These are phyloP conservation scores for Phytophthora meadii DNA, from an alignment of 352 stramenopile genomes.

Conservation along the genomic window DNA sequence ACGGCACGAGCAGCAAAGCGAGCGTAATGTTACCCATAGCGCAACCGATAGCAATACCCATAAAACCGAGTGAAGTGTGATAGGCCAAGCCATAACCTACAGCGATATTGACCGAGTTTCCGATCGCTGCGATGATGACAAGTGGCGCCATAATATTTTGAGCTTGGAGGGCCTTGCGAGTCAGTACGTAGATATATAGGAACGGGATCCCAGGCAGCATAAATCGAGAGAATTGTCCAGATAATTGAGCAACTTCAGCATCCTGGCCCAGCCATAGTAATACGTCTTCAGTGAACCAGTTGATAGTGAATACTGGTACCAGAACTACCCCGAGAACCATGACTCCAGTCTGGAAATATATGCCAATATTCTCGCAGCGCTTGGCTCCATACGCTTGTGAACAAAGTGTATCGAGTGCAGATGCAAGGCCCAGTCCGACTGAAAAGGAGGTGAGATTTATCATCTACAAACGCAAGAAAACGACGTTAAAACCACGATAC, in stretches of 20 bases:
- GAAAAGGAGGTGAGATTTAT: slow-evolving; percentile 67
- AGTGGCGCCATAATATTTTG: slow-evolving; percentile 78
- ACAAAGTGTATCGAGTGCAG: slow-evolving; percentile 83
- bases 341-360: slow-evolving; percentile 74
- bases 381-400: slow-evolving; percentile 68
- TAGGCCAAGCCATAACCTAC: slow-evolving; percentile 71
- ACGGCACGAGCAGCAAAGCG: slow-evolving; percentile 50
- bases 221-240: slow-evolving; percentile 63
- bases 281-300: slow-evolving; percentile 56
- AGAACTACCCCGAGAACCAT: slow-evolving; percentile 52
- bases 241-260: slow-evolving; percentile 50
- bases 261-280: slow-evolving; percentile 50
- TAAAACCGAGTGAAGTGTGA: slow-evolving; percentile 68
- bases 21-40: slow-evolving; percentile 55
- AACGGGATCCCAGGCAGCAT: slow-evolving; percentile 65
- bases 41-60: slow-evolving; percentile 68
- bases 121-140: slow-evolving; percentile 65
- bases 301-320: slow-evolving; percentile 54
- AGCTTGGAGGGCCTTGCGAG: slow-evolving; percentile 75
- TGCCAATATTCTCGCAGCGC: slow-evolving; percentile 66
- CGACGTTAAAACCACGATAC: neutral
- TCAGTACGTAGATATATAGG: slow-evolving; percentile 78
- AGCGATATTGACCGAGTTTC: slow-evolving; percentile 69
- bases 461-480: slow-evolving; percentile 35
- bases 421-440: slow-evolving; percentile 63